A percentile compares a stretch with the other conserved stretches of the same genome.
Conservation (phyloP, 306 rosid species). For the Lathyrus sativus region DNA sequence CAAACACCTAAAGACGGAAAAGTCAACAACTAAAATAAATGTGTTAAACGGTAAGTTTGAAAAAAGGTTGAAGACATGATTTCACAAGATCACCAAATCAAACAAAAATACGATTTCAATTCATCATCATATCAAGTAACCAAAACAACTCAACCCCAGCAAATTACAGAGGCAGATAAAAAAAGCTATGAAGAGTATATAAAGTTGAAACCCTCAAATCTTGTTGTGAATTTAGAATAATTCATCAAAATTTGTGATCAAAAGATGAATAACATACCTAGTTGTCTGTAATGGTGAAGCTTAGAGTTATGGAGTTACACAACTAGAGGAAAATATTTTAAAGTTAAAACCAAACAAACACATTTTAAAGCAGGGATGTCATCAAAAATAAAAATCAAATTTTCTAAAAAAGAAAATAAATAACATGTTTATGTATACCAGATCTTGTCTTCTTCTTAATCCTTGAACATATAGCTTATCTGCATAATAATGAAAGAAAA, state of each 20-base stretch:
- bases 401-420: slow-evolving; percentile 5
- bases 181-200: too few species aligned
- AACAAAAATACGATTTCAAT: too few species aligned
- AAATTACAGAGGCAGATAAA: too few species aligned
- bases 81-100: too few species aligned
- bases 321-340: slow-evolving; percentile 40
- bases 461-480: too few species aligned
- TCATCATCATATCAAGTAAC: too few species aligned
- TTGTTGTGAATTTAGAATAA: slow-evolving; percentile 11
- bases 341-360: slow-evolving; percentile 30
- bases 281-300: slow-evolving; percentile 66
- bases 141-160: too few species aligned
- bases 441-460: too few species aligned
- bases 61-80: too few species aligned
- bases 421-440: slow-evolving; percentile 55
- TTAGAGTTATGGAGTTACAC: slow-evolving; percentile 56
- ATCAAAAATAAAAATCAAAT: neutral
- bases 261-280: slow-evolving; percentile 55
- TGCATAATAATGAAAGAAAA: too few species aligned
- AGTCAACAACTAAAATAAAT: too few species aligned
- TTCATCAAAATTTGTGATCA: slow-evolving; percentile 10
- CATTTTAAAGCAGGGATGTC: neutral
- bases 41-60: too few species aligned
- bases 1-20: slow-evolving; percentile 2
- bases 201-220: slow-evolving; percentile 19